Evolutionary conservation across 2,329 filamentous ascomycete genomes (phyloP).

Genomic region (Didymella segeticola): DNA sequence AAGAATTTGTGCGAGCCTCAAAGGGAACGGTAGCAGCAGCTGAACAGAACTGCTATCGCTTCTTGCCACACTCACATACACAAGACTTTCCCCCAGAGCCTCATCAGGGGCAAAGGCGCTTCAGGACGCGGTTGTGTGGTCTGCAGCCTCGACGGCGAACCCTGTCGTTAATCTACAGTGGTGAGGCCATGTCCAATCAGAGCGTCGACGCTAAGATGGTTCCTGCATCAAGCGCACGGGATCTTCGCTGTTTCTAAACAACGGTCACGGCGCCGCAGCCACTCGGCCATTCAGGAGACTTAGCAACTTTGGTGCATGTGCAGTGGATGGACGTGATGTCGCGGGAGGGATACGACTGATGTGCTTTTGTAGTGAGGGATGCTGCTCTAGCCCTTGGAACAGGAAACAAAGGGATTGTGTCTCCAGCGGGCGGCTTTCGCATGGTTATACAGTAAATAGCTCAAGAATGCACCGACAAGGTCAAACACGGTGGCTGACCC

Average conservation of each 20-base stretch:
- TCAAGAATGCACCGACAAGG: constrained; percentile 21
- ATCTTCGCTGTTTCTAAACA: constrained; percentile 26
- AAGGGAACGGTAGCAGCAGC: constrained; percentile 13
- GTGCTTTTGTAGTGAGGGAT: background rate
- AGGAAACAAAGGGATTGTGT: background rate
- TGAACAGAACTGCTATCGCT: background rate
- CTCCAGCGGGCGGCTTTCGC: too few species aligned
- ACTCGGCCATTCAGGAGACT: constrained; percentile 19
- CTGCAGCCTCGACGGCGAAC: constrained; percentile 17
- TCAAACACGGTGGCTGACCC: constrained; percentile 38
- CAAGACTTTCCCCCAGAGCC: constrained; percentile 6
- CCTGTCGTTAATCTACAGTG: constrained; percentile 27
- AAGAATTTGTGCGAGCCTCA: constrained; percentile 12
- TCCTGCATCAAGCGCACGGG: constrained; percentile 28
- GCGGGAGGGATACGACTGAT: constrained; percentile 16
- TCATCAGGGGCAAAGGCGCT: constrained; percentile 37
- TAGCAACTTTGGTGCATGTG: constrained; percentile 18
- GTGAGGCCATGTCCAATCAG: constrained; percentile 29
- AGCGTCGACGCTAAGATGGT: constrained; percentile 17
- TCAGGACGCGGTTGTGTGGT: constrained; percentile 21
- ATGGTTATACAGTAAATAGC: constrained; percentile 13
- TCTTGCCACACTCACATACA: constrained; percentile 4
- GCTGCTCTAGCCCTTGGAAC: background rate
- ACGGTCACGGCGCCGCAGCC: constrained; percentile 26
- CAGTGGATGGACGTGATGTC: constrained; percentile 5